Percentiles rank a stretch among this genome's conserved stretches.
phyloP scores from a whole-genome alignment of 768 basidiomycete species.

The Tylopilus vinaceipallidus region DNA sequence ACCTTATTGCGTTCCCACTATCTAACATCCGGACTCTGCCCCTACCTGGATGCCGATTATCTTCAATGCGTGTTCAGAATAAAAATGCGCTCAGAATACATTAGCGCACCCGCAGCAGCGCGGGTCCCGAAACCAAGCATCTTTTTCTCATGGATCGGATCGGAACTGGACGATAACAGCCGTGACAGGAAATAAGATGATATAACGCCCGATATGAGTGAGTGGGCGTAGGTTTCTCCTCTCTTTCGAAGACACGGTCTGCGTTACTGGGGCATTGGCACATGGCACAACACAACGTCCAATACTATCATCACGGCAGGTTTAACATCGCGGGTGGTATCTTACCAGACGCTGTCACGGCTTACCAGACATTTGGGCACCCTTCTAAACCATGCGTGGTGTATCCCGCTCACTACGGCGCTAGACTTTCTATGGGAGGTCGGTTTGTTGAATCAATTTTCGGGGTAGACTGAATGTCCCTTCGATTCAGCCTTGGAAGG shows the following conservation, averaged over 20 bases:
- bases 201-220: not conserved
- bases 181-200: no score
- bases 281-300: constrained; percentile 28
- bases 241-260: not conserved
- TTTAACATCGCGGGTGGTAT: constrained; percentile 51
- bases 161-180: no score
- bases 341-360: constrained; percentile 55
- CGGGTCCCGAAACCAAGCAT: not conserved
- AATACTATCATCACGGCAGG: constrained; percentile 54
- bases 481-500: constrained; percentile 41
- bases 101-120: not conserved
- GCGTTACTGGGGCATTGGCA: not conserved
- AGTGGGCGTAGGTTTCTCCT: not conserved
- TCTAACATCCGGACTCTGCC: not conserved
- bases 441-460: constrained; percentile 14
- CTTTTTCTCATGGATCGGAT: not conserved
- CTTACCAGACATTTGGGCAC: constrained; percentile 54
- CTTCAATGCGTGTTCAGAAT: not conserved
- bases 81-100: no score
- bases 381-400: constrained; percentile 50
- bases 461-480: constrained; percentile 33
- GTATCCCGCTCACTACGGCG: constrained; percentile 57
- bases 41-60: not conserved
- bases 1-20: no score
- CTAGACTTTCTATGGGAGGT: constrained; percentile 45